Evolutionary conservation across 1,139 yeast genomes (phyloP).

Genomic region (Taphrina flavorubra): DNA sequence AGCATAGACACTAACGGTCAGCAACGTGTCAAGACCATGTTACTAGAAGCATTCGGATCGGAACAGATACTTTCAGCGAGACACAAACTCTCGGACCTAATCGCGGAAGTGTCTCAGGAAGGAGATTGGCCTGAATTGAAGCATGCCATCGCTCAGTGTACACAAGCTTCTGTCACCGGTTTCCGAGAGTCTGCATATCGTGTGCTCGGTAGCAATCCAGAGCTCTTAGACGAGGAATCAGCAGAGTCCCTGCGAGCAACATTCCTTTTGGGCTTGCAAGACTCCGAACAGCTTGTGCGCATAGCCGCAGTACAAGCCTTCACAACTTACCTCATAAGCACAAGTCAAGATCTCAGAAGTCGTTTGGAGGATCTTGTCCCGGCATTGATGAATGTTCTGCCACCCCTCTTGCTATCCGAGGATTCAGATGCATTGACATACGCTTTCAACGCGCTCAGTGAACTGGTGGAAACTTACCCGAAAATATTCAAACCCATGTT

Average conservation of each 20-base stretch:
- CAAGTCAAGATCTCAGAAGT: slow-evolving; percentile 81
- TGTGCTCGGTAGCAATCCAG: slow-evolving; percentile 83
- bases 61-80: slow-evolving; percentile 75
- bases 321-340: slow-evolving; percentile 81
- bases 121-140: slow-evolving; percentile 48
- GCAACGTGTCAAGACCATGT: slow-evolving; percentile 65
- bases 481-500: slow-evolving; percentile 92
- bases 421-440: slow-evolving; percentile 81
- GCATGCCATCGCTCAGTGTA: slow-evolving; percentile 44
- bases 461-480: slow-evolving; percentile 90
- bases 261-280: slow-evolving; percentile 80
- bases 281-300: slow-evolving; percentile 77
- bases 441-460: slow-evolving; percentile 87
- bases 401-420: slow-evolving; percentile 77
- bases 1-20: slow-evolving; percentile 65
- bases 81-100: slow-evolving; percentile 91
- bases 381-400: slow-evolving; percentile 79
- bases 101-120: slow-evolving; percentile 76
- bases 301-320: slow-evolving; percentile 92
- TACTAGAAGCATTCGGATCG: slow-evolving; percentile 73
- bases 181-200: slow-evolving; percentile 91
- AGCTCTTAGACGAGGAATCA: slow-evolving; percentile 66
- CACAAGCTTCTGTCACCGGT: slow-evolving; percentile 62
- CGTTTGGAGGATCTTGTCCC: slow-evolving; percentile 79
- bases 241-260: slow-evolving; percentile 68